Conservation (phyloP, 2,329 filamentous ascomycete genomes). For the Aspergillus sp. region DNA sequence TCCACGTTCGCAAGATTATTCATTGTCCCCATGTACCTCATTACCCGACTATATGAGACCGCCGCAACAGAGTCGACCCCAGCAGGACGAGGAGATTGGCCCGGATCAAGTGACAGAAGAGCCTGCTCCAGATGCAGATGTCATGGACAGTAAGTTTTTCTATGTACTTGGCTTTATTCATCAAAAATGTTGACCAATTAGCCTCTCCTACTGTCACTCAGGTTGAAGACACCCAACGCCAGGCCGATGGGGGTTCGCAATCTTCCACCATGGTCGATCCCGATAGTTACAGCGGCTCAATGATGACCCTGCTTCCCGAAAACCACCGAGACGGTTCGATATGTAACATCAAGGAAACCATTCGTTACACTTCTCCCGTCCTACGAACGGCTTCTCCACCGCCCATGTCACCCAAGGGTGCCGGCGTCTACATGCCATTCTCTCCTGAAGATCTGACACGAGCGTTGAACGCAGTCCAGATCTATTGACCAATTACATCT, state of each 20-base stretch:
- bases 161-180: background rate
- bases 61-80: conserved; percentile 6
- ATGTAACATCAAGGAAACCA: conserved; percentile 23
- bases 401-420: conserved; percentile 15
- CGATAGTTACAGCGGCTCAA: conserved; percentile 28
- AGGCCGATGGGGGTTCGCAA: conserved; percentile 24
- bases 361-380: conserved; percentile 26
- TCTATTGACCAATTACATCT: conserved; percentile 18
- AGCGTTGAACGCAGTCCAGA: conserved; percentile 31
- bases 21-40: conserved; percentile 33
- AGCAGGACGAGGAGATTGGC: conserved; percentile 11
- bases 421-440: conserved; percentile 22
- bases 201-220: conserved; percentile 15
- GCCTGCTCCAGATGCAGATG: conserved; percentile 8
- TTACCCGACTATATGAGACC: conserved; percentile 16
- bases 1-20: conserved; percentile 27
- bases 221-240: conserved; percentile 20
- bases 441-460: conserved; percentile 30
- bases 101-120: conserved; percentile 11
- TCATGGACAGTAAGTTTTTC: conserved; percentile 14
- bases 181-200: conserved; percentile 10
- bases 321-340: conserved; percentile 22
- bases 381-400: conserved; percentile 18
- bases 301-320: conserved; percentile 28
- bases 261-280: conserved; percentile 31